Conservation (phyloP, 1,139 yeast species). For the Yamadazyma diddensiae region DNA sequence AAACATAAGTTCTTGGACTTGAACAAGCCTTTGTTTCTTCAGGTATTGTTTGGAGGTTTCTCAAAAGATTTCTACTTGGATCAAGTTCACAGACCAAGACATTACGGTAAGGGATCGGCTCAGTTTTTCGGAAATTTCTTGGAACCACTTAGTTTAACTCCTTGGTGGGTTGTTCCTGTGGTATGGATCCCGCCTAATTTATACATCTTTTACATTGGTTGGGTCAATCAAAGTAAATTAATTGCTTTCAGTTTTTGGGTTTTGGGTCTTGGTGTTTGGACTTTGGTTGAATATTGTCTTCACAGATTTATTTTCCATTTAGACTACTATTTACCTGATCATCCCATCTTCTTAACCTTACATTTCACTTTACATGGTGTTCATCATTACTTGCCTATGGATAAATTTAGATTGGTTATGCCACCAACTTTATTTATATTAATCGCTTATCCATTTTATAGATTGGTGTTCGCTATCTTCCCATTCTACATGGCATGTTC, state of each 20-base stretch:
- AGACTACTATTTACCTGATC: slow-evolving; percentile 81
- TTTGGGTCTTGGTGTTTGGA: slow-evolving; percentile 85
- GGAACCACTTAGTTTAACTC: slow-evolving; percentile 47
- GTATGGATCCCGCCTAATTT: slow-evolving; percentile 83
- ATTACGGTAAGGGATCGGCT: slow-evolving; percentile 79
- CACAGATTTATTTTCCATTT: slow-evolving; percentile 94
- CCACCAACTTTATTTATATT: slow-evolving; percentile 80
- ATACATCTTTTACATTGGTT: slow-evolving; percentile 44
- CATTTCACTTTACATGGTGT: slow-evolving; percentile 94
- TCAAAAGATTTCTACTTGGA: slow-evolving; percentile 87
- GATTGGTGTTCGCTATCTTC: slow-evolving; percentile 33
- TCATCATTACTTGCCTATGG: slow-evolving; percentile 98
- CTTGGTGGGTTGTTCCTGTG: slow-evolving; percentile 74
- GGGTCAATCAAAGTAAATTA: slow-evolving; percentile 31
- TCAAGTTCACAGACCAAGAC: slow-evolving; percentile 97
- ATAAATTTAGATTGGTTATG: slow-evolving; percentile 84
- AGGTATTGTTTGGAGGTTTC: slow-evolving; percentile 71
- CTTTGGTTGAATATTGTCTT: slow-evolving; percentile 78
- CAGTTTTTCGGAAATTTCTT: slow-evolving; percentile 56
- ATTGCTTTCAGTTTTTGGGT: slow-evolving; percentile 44
- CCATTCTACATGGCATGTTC: slow-evolving; percentile 50
- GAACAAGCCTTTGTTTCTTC: slow-evolving; percentile 74
- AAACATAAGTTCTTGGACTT: slow-evolving; percentile 87
- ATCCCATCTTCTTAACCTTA: slow-evolving; percentile 66
- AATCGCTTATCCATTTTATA: slow-evolving; percentile 45